Percentiles rank a stretch among this genome's conserved stretches.
Evolutionary conservation across 129 eudicot genomes (phyloP).

Genomic region (Arctium minus): DNA sequence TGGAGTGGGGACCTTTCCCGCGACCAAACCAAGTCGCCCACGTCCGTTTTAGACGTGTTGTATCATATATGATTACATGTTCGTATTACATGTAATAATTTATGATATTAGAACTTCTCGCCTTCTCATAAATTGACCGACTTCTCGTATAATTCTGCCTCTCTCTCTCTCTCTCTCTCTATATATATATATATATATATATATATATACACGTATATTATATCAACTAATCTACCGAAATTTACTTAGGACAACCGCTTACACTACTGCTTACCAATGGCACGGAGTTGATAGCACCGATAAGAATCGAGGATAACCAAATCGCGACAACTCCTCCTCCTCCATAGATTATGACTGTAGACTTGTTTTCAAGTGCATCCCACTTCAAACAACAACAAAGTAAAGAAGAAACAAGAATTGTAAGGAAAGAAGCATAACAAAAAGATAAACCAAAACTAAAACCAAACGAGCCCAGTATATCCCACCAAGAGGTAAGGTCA

Average conservation of each 20-base stretch:
- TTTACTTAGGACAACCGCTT: neutral
- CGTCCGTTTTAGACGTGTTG: too few species aligned
- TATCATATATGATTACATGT: too few species aligned
- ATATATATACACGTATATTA: neutral
- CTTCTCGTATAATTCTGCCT: too few species aligned
- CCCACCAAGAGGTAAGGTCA: neutral
- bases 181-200: too few species aligned
- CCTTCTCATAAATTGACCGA: neutral
- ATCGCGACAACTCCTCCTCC: constrained; percentile 90
- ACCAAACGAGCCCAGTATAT: neutral
- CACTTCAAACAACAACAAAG: constrained; percentile 43
- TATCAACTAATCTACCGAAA: neutral
- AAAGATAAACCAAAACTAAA: neutral
- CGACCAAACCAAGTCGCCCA: too few species aligned
- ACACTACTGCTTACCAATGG: constrained; percentile 60
- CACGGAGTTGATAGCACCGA: constrained; percentile 92
- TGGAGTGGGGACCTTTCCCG: too few species aligned
- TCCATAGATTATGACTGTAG: constrained; percentile 83
- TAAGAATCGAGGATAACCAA: constrained; percentile 82
- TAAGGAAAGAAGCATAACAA: neutral
- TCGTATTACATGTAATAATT: too few species aligned
- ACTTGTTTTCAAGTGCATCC: constrained; percentile 96
- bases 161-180: too few species aligned
- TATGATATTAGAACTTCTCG: neutral
- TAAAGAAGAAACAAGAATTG: neutral